Evolutionary conservation across 106 monocot species (phyloP), one percentile per base, ranked within the genome.

Genomic region (Allium cepa): DNA sequence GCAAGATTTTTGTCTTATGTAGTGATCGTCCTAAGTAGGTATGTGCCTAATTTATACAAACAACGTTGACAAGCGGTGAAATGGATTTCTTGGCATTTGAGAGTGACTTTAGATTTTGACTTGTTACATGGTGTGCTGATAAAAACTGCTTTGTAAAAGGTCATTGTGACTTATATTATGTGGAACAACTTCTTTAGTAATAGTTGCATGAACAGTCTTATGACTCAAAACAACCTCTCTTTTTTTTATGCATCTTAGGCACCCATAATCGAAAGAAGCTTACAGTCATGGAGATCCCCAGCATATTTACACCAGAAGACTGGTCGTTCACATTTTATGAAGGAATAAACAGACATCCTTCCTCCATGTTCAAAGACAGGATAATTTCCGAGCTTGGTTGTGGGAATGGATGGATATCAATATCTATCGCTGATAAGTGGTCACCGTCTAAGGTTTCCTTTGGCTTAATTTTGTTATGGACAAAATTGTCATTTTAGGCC

Each of bases 371-470:
- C 63, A 82, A 87, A 77, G 91, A 95, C 51, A 95, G 81, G 71
- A 87, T 81, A 15, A 74, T 95, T 71, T 70, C 83, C 22, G 95
- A 95, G 72, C 85, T 95, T 63, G 95, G 91, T 64, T 91, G 91
- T 78, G 95, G 95, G 68, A 95, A 95, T 86, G 95, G 95, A 73
- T 91, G 95, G 95, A 95, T 95, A 73, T 95, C 95, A 58, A 88
- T 95, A 79, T 90, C 91, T 62, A 77, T 95, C 63, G 91, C 95
- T 66, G 81, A 83, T 57, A 95, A 91, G 69, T 95, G 91, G 91
- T 87, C 81, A 50, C 95, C 95, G 59, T 78, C 56, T 60, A 95
- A 95, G 91, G 94, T 95, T 56, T 63, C 36, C 36, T 36, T 36
- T 60, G 49, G 52, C 9, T 75, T 59, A 59, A 50, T 5, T 22